Evolutionary conservation across 768 basidiomycete species (phyloP).

Genomic region (Sporobolomyces roseus): DNA sequence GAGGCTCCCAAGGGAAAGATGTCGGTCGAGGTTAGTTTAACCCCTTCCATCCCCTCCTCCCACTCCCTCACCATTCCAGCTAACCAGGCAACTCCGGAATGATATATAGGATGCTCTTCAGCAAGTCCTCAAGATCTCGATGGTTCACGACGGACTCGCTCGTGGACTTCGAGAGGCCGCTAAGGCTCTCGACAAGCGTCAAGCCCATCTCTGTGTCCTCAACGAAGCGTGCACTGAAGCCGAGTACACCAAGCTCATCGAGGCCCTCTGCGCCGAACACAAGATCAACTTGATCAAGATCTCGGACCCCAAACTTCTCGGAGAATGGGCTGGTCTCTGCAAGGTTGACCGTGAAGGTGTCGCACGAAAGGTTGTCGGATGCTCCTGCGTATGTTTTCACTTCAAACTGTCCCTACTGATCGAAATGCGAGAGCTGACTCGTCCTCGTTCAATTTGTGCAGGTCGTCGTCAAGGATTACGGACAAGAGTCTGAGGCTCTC

Average conservation of each 20-base stretch:
- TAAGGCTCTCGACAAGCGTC: conserved; percentile 97
- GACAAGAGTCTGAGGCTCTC: conserved; percentile 83
- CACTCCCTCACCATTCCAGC: no score
- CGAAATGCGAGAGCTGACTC: neutral
- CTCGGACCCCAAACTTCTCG: conserved; percentile 94
- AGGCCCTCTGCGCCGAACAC: conserved; percentile 98
- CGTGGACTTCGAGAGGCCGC: conserved; percentile 95
- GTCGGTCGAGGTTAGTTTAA: conserved; percentile 72
- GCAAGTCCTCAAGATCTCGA: conserved; percentile 98
- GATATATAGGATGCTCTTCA: conserved; percentile 50
- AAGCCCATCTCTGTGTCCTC: conserved; percentile 96
- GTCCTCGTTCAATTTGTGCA: conserved; percentile 53
- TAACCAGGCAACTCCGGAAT: no score
- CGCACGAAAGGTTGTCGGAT: conserved; percentile 74
- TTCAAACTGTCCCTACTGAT: neutral
- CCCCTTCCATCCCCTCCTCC: no score
- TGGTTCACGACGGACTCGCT: conserved; percentile 96
- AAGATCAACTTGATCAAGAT: conserved; percentile 97
- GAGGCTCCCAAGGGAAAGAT: conserved; percentile 90
- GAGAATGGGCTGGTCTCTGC: conserved; percentile 90
- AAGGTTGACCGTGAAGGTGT: conserved; percentile 99
- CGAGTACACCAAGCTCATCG: conserved; percentile 99
- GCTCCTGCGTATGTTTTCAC: conserved; percentile 55
- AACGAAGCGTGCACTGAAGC: conserved; percentile 99
- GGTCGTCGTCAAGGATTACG: conserved; percentile 97